Conservation (phyloP, 352 stramenopile genomes). For the Blastocystis sp. region DNA sequence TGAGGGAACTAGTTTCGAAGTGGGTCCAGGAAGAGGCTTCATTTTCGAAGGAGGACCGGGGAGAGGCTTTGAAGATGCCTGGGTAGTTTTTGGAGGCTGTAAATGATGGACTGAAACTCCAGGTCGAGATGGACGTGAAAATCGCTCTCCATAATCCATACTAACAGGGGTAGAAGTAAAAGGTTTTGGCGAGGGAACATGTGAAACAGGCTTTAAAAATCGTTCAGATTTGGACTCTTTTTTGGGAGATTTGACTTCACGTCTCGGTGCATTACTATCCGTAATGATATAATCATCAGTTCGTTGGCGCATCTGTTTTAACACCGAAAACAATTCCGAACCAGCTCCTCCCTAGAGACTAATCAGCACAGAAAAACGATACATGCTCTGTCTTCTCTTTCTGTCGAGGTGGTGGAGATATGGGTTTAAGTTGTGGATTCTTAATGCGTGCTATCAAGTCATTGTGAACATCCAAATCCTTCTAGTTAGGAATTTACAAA, state of each 20-base stretch:
- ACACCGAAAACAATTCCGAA: neutral
- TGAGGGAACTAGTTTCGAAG: neutral
- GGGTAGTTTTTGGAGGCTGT: neutral
- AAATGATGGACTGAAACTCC: neutral
- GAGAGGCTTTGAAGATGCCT: neutral
- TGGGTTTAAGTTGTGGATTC: neutral
- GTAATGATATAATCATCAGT: neutral
- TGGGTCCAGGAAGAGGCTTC: neutral
- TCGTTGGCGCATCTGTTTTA: neutral
- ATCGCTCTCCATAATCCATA: constrained; percentile 23
- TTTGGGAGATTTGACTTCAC: neutral
- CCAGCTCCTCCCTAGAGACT: neutral
- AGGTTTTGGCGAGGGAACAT: neutral
- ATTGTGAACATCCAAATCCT: neutral
- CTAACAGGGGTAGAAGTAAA: neutral
- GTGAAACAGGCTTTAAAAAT: neutral
- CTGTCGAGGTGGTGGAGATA: neutral
- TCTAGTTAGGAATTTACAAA: neutral
- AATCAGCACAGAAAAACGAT: neutral
- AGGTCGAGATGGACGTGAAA: constrained; percentile 9
- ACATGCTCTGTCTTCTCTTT: no score
- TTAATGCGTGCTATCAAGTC: neutral
- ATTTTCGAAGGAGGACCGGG: neutral
- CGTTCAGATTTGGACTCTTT: neutral
- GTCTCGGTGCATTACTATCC: neutral